Conservation (phyloP, 2,329 filamentous ascomycete genomes). For the Penicillium frequentans region DNA sequence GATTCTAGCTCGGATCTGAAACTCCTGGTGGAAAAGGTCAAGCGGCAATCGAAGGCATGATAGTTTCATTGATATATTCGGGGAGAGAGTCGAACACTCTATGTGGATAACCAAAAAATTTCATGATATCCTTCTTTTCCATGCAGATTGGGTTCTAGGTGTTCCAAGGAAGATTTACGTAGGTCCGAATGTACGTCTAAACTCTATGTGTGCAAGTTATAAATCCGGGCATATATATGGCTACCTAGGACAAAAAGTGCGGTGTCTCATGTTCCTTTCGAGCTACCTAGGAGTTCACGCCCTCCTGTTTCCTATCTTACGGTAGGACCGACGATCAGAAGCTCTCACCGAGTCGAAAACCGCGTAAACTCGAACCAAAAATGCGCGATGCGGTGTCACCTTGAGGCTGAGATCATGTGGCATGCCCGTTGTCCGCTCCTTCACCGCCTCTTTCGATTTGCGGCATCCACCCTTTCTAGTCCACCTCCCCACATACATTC, state of each 20-base stretch:
- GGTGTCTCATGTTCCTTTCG: not conserved
- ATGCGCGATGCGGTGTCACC: conserved; percentile 6
- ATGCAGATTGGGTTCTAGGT: not conserved
- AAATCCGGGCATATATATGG: not conserved
- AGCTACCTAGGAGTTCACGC: not conserved
- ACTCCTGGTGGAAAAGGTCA: conserved; percentile 47
- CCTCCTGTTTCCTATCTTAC: not conserved
- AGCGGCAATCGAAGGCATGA: conserved; percentile 36
- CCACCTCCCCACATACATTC: conserved; percentile 15
- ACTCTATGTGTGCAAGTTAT: too few relatives aligned
- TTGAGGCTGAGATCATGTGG: conserved; percentile 30
- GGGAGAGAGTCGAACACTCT: not conserved
- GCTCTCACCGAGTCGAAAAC: conserved; percentile 3
- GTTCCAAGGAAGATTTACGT: too few relatives aligned
- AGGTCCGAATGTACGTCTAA: too few relatives aligned
- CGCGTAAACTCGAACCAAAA: conserved; percentile 6
- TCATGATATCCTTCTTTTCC: not conserved
- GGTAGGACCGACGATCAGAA: not conserved
- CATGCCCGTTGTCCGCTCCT: conserved; percentile 9
- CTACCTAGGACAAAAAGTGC: not conserved
- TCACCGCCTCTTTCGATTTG: conserved; percentile 29
- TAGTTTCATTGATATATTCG: not conserved
- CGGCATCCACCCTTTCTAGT: conserved; percentile 15
- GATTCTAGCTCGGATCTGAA: conserved; percentile 38
- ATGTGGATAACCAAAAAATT: not conserved